These are phyloP conservation scores for Penicillium vulpinum DNA, from an alignment of 2,329 filamentous ascomycete species.

Conservation along the genomic window DNA sequence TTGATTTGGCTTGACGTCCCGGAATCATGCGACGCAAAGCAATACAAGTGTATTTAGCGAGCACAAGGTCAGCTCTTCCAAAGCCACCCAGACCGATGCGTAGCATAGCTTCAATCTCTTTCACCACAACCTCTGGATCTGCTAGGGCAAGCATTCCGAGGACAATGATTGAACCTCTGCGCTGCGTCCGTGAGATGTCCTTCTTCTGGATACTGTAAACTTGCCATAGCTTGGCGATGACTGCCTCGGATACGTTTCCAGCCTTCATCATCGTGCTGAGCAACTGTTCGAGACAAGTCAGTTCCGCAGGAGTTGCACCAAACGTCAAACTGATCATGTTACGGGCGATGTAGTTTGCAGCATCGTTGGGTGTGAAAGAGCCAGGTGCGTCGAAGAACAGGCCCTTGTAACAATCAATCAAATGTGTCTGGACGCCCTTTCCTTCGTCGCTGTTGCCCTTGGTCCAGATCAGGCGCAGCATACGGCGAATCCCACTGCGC, in stretches of 20 bases:
- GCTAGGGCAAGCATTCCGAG: slow-evolving; percentile 95
- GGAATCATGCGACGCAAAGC: slow-evolving; percentile 89
- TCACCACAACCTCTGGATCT: slow-evolving; percentile 87
- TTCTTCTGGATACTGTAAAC: slow-evolving; percentile 93
- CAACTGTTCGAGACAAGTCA: slow-evolving; percentile 93
- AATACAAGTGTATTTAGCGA: slow-evolving; percentile 94
- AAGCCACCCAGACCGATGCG: slow-evolving; percentile 81
- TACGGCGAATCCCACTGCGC: slow-evolving; percentile 86
- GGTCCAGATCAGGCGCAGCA: slow-evolving; percentile 97
- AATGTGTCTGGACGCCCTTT: slow-evolving; percentile 92
- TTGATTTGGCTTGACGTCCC: slow-evolving; percentile 75
- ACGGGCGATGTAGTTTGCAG: slow-evolving; percentile 90
- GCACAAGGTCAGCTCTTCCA: slow-evolving; percentile 77
- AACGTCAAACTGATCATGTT: slow-evolving; percentile 99
- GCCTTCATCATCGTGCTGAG: slow-evolving; percentile 97
- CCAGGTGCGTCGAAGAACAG: slow-evolving; percentile 96
- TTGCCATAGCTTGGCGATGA: slow-evolving; percentile 93
- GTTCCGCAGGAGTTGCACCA: slow-evolving; percentile 87
- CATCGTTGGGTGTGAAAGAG: slow-evolving; percentile 81
- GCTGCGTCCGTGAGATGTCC: slow-evolving; percentile 87
- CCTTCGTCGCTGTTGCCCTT: slow-evolving; percentile 99
- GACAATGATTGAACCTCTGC: slow-evolving; percentile 91
- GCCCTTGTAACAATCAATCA: slow-evolving; percentile 94
- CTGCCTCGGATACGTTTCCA: slow-evolving; percentile 78
- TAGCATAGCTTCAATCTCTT: slow-evolving; percentile 92